These are phyloP conservation scores for Poteriospumella lacustris DNA, from an alignment of 108 stramenopile genomes.

Conservation along the genomic window DNA sequence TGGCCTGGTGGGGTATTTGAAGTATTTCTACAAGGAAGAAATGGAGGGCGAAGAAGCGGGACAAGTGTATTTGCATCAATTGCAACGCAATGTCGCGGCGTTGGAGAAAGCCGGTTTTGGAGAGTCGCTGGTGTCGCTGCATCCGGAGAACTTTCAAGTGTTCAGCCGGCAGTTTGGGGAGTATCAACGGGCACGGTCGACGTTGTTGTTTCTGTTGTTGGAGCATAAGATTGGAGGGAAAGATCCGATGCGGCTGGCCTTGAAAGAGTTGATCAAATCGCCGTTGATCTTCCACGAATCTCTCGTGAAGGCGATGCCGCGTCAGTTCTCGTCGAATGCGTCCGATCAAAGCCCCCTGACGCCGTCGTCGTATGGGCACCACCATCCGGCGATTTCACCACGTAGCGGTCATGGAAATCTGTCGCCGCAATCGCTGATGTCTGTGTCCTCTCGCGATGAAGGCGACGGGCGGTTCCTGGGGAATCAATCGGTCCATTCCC, in stretches of 20 bases:
- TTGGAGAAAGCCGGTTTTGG: slow-evolving; percentile 17
- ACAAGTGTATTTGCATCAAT: background rate
- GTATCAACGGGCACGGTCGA: background rate
- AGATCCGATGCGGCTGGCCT: slow-evolving; percentile 13
- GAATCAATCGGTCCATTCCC: too few relatives aligned
- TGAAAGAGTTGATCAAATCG: slow-evolving; percentile 18
- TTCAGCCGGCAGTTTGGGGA: background rate
- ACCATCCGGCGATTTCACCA: too few relatives aligned
- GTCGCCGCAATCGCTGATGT: too few relatives aligned
- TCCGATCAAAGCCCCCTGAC: too few relatives aligned
- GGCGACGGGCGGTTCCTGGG: too few relatives aligned
- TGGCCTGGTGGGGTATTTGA: slow-evolving; percentile 12
- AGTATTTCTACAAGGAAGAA: background rate
- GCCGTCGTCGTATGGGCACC: too few relatives aligned
- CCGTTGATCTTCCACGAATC: slow-evolving; percentile 22
- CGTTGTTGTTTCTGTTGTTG: background rate
- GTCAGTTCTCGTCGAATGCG: too few relatives aligned
- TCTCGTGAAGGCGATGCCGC: too few relatives aligned
- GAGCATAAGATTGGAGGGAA: slow-evolving; percentile 5
- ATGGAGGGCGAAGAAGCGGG: slow-evolving; percentile 15
- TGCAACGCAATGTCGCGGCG: background rate
- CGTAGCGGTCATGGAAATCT: too few relatives aligned
- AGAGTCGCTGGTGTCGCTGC: background rate
- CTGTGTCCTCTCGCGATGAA: too few relatives aligned
- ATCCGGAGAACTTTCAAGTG: background rate